Evolutionary conservation across 306 rosid genomes (phyloP).

Genomic region (Prunus fruticosa): DNA sequence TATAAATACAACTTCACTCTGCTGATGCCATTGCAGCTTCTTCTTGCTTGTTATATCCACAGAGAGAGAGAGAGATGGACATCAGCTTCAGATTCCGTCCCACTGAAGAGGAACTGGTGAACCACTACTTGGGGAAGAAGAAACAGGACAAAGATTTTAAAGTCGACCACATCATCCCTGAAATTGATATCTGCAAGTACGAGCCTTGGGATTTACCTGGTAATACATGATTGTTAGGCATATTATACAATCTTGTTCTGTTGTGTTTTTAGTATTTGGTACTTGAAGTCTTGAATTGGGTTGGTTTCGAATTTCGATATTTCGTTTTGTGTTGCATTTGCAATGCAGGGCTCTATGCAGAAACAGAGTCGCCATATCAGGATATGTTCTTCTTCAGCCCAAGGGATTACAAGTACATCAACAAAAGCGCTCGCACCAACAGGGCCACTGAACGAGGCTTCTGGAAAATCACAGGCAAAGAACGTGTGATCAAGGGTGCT

Average conservation of each 20-base stretch:
- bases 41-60: background rate
- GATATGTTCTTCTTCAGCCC: too few relatives aligned
- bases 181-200: slow-evolving; percentile 36
- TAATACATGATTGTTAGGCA: background rate
- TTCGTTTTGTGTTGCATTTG: too few relatives aligned
- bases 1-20: background rate
- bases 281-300: too few relatives aligned
- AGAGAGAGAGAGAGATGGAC: background rate
- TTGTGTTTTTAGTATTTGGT: too few relatives aligned
- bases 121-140: slow-evolving; percentile 29
- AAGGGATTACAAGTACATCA: too few relatives aligned
- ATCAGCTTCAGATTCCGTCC: slow-evolving; percentile 62
- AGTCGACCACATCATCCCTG: background rate
- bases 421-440: too few relatives aligned
- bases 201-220: slow-evolving; percentile 64
- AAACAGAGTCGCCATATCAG: too few relatives aligned
- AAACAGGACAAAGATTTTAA: background rate
- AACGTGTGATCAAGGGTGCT: slow-evolving; percentile 26
- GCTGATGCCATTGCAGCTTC: background rate
- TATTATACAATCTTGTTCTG: background rate
- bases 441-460: too few relatives aligned
- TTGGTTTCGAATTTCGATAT: too few relatives aligned
- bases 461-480: too few relatives aligned
- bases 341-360: too few relatives aligned
- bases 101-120: slow-evolving; percentile 59